phyloP scores from a whole-genome alignment of 768 basidiomycete species.

The Trametes cinnabarina region DNA sequence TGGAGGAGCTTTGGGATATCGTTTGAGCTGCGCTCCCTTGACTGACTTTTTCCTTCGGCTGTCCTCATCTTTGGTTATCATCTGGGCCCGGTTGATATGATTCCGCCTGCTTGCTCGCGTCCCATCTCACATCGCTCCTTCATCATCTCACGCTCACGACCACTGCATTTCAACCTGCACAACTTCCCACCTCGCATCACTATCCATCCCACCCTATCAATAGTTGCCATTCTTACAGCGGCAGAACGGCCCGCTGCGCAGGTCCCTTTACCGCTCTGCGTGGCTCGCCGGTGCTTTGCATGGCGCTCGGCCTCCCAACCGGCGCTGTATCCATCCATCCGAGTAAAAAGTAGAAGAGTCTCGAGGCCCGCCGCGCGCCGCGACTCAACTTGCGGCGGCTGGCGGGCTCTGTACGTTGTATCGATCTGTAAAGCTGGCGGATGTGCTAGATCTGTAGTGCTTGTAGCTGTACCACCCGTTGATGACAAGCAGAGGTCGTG shows the following conservation, averaged over 20 bases:
- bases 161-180: slow-evolving; percentile 29
- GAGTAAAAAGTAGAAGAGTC: background rate
- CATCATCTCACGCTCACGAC: background rate
- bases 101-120: background rate
- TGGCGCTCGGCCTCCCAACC: too few relatives aligned
- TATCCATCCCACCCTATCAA: background rate
- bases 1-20: slow-evolving; percentile 96
- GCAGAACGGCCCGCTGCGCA: background rate
- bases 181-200: slow-evolving; percentile 1
- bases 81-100: background rate
- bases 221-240: slow-evolving; percentile 1
- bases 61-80: background rate
- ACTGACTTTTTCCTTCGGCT: background rate
- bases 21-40: slow-evolving; percentile 43
- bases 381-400: slow-evolving; percentile 36
- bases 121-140: slow-evolving; percentile 10
- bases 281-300: too few relatives aligned
- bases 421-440: background rate
- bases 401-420: slow-evolving; percentile 22
- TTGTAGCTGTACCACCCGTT: slow-evolving; percentile 12
- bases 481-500: background rate
- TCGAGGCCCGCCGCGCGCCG: slow-evolving; percentile 16
- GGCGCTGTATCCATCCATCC: background rate
- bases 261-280: background rate
- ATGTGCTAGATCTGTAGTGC: slow-evolving; percentile 12